phyloP scores from a whole-genome alignment of 192 early-diverging fungal genomes.

The Podila horticola region DNA sequence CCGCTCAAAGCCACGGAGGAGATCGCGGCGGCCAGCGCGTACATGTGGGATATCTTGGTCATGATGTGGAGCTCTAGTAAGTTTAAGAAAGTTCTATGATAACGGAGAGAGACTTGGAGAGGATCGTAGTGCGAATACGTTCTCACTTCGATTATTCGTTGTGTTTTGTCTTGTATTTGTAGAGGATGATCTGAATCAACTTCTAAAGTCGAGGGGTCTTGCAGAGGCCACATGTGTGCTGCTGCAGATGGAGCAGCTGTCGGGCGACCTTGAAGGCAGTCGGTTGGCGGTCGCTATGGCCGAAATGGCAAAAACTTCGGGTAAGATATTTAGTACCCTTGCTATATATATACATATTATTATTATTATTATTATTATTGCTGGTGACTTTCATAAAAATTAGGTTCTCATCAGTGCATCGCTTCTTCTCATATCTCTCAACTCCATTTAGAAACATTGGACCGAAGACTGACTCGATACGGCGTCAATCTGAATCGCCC shows the following conservation, averaged over 20 bases:
- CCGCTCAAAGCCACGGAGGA: conserved; percentile 28
- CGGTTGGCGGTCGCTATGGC: conserved; percentile 26
- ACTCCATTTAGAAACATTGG: conserved; percentile 16
- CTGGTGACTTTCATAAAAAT: neutral
- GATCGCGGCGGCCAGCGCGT: conserved; percentile 22
- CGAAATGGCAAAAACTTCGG: conserved; percentile 18
- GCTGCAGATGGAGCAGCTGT: conserved; percentile 33
- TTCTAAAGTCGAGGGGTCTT: conserved; percentile 12
- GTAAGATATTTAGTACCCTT: no score
- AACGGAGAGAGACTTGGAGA: neutral
- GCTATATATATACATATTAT: neutral
- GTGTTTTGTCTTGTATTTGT: neutral
- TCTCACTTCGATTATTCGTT: neutral
- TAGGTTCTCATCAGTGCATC: neutral
- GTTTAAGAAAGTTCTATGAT: neutral
- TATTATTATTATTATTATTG: neutral
- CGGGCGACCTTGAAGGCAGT: conserved; percentile 17
- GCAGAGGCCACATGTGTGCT: conserved; percentile 29
- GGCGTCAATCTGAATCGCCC: conserved; percentile 32
- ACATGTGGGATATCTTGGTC: conserved; percentile 34
- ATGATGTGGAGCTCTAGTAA: conserved; percentile 47
- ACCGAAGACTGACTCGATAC: conserved; percentile 25
- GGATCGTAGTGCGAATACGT: neutral
- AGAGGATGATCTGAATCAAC: conserved; percentile 13
- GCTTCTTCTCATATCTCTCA: neutral